Evolutionary conservation across 768 basidiomycete species (phyloP), one percentile per base, ranked within the genome.

Genomic region (Nidularia sp.): DNA sequence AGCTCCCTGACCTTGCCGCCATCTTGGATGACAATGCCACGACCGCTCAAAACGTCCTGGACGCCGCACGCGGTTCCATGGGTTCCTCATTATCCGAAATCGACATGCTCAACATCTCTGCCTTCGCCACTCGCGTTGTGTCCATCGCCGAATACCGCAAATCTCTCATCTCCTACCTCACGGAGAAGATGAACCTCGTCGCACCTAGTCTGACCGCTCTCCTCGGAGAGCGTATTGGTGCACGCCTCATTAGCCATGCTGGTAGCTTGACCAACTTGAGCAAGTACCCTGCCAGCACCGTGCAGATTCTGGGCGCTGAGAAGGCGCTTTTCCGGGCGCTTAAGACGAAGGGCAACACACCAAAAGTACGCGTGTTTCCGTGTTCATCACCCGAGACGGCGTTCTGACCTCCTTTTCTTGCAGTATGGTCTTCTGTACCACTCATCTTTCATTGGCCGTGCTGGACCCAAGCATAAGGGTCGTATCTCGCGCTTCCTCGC

Each of bases 341-440:
- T 63, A 98, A 98, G 78, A 98, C 96, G 33, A 98, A 98, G 71
- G 96, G 96, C 12, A 98, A 98, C 68, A 99, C 96, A 0, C 95
- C 96, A 41, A 97, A 97, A 77, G 93, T 92, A 58, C 49, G 69
- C 62, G 31, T 31, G 29, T 41, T 48, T 22, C 35, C 32, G 32
- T 50, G 10, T 34, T 12, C 47, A 42, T 32, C 35, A 41, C 36
- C 25, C 25, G 3, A 25, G 25, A 25, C 3, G 25, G 3, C 25
- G 25, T 25, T 39, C 15, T 22, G 46, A 49, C 39, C 25, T 34
- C 36, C 45, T n/a, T 54, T 51, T 15, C 45, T 53, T 1, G 12
- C 65, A 98, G 91, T 98, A 98, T 63, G 96, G 96, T 63, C 81
- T 98, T n/a, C 79, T 98, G 58, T 98, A 95, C 70, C 94, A 98